Percentiles rank a stretch among this genome's conserved stretches.
phyloP scores from a whole-genome alignment of 805 yeast genomes.

The Clavispora fructus region DNA sequence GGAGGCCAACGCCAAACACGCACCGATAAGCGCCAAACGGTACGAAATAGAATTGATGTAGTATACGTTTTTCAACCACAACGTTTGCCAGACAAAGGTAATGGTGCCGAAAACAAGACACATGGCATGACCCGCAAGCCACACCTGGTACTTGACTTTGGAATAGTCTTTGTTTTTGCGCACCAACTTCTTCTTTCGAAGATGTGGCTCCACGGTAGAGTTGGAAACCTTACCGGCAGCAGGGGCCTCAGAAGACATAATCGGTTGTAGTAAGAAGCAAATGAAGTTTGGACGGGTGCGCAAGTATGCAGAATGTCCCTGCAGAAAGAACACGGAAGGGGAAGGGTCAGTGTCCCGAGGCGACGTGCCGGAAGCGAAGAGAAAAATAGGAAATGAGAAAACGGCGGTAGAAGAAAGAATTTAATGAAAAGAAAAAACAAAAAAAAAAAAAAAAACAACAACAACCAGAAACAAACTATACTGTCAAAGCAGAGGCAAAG shows the following conservation, averaged over 20 bases:
- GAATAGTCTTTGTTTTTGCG: constrained; percentile 23
- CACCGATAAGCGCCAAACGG: constrained; percentile 53
- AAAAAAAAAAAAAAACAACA: too few species aligned
- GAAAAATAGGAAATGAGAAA: too few species aligned
- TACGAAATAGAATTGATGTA: constrained; percentile 49
- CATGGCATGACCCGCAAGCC: constrained; percentile 54
- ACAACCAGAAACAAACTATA: too few species aligned
- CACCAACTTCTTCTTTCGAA: constrained; percentile 25
- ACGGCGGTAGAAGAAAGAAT: too few species aligned
- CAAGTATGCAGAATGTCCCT: background rate
- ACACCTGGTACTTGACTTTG: constrained; percentile 41
- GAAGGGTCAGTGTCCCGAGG: too few species aligned
- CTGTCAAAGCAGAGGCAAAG: too few species aligned
- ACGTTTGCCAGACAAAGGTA: constrained; percentile 30
- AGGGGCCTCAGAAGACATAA: background rate
- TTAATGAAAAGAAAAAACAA: too few species aligned
- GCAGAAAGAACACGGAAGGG: background rate
- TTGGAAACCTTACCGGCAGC: constrained; percentile 8
- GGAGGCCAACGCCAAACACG: constrained; percentile 45
- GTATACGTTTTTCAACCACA: constrained; percentile 34
- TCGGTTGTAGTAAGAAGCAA: background rate
- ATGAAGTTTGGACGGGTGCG: background rate
- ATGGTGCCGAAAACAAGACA: constrained; percentile 44
- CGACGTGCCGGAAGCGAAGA: too few species aligned
- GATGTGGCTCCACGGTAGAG: constrained; percentile 9